Evolutionary conservation across 768 basidiomycete genomes (phyloP), one percentile per base, ranked within the genome.

Genomic region (Termitomyces titanicus): DNA sequence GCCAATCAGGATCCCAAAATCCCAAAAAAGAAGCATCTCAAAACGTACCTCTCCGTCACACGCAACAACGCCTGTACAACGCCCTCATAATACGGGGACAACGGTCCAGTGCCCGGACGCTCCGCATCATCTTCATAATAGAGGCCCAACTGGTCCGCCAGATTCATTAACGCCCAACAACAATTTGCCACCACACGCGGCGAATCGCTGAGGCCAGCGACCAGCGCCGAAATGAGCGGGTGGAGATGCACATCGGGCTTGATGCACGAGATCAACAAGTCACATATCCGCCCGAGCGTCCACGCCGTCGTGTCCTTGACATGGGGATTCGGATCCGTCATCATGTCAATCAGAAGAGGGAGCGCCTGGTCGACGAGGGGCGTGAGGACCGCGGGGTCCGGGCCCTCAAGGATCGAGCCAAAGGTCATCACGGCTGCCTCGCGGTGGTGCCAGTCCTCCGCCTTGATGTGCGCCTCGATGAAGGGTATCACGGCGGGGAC

Each of bases 351-450:
- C 46, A 99, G 80, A 38, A 95, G 86, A 5, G 93, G 93, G 12
- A 99, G 79, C 1, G 97, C 97, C 69, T 98, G 94, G 60, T 89
- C 83, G 59, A 97, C 94, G 42, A 99, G 86, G 33, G 94, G 93
- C 20, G 85, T 88, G 48, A 99, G 83, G 25, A 94, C 86, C 33
- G 74, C 70, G 11, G 94, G 89, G 66, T 98, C 94, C 3, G 97
- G 97, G 1, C 97, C 97, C 59, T 98, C 96, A 29, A 98, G 82
- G 64, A 99, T 98, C 0, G 93, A 95, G 42, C 96, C 96, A 64
- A 98, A 99, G 18, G 95, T 86, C 95, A 98, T 99, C 53, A 98
- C 86, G 5, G 95, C 96, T 0, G 97, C 97, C 69, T 99, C 97
- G 39, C 97, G 92, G 53, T 86, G 79, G 66, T 92, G 93, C 97